Percentiles rank a stretch among this genome's conserved stretches.
Conservation (phyloP, 345 rosid genomes). For the Noccaea caerulescens region DNA sequence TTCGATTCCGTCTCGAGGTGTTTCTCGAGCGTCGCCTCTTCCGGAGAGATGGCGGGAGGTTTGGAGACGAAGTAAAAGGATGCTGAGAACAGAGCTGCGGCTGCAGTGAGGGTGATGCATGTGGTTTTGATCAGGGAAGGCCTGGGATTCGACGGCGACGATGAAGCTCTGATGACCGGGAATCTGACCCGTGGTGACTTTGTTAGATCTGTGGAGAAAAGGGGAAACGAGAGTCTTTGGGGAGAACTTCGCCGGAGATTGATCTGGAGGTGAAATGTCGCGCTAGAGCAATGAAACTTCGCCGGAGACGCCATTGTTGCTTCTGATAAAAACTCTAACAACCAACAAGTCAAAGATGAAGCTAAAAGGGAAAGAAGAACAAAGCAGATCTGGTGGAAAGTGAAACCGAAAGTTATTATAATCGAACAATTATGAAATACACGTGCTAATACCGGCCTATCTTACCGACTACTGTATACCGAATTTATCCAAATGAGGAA, state of each 20-base stretch:
- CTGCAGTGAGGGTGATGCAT: conserved; percentile 58
- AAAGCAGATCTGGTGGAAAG: not conserved
- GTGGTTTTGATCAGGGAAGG: conserved; percentile 51
- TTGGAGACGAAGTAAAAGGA: conserved; percentile 42
- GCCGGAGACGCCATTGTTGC: conserved; percentile 58
- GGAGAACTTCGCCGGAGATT: conserved; percentile 38
- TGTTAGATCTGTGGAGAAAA: conserved; percentile 4
- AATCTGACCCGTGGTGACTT: conserved; percentile 39
- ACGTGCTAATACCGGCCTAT: no score
- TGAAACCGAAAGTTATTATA: not conserved
- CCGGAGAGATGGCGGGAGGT: conserved; percentile 49
- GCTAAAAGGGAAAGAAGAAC: not conserved
- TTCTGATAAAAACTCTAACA: not conserved
- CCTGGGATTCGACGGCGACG: conserved; percentile 32
- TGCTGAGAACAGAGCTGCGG: conserved; percentile 52
- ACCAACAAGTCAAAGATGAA: not conserved
- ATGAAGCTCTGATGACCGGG: conserved; percentile 53
- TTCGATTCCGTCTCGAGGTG: conserved; percentile 44
- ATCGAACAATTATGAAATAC: no score
- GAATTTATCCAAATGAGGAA: no score
- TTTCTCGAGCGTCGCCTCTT: conserved; percentile 53
- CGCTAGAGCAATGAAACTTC: conserved; percentile 39
- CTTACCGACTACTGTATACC: no score
- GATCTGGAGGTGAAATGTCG: conserved; percentile 49
- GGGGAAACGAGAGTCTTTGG: conserved; percentile 28